A percentile compares a stretch with the other conserved stretches of the same genome.
phyloP scores from a whole-genome alignment of 1,284 basidiomycete genomes.

The Omphalotus olearius region DNA sequence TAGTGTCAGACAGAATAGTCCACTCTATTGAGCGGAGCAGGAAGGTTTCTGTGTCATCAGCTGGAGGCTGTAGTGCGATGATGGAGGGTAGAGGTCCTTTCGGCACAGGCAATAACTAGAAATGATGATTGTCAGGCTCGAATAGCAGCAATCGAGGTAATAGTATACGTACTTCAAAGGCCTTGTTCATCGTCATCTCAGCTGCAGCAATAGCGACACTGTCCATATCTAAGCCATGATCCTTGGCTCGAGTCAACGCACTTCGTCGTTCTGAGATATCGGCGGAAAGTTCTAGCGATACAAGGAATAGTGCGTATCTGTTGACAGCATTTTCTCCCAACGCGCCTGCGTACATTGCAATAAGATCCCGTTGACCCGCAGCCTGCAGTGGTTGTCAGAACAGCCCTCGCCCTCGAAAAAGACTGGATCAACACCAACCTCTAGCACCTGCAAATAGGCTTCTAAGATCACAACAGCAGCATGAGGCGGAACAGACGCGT shows the following conservation, averaged over 20 bases:
- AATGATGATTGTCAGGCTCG: slow-evolving; percentile 2
- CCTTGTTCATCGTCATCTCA: slow-evolving; percentile 71
- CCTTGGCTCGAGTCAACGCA: slow-evolving; percentile 74
- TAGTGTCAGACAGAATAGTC: slow-evolving; percentile 79
- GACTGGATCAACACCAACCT: slow-evolving; percentile 40
- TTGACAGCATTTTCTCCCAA: slow-evolving; percentile 90
- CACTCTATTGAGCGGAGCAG: slow-evolving; percentile 91
- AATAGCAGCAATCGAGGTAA: slow-evolving; percentile 4
- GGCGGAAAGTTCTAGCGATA: slow-evolving; percentile 72
- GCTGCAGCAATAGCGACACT: slow-evolving; percentile 82
- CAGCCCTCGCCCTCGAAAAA: not conserved
- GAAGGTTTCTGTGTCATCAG: slow-evolving; percentile 57
- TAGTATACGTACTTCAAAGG: slow-evolving; percentile 54
- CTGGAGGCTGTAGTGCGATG: slow-evolving; percentile 44
- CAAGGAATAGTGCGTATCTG: slow-evolving; percentile 89
- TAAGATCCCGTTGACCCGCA: slow-evolving; percentile 80
- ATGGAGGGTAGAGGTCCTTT: slow-evolving; percentile 61
- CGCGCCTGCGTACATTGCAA: slow-evolving; percentile 92
- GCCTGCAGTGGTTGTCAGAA: slow-evolving; percentile 32
- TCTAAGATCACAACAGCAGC: slow-evolving; percentile 84
- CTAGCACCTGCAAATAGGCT: slow-evolving; percentile 85
- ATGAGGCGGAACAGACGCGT: slow-evolving; percentile 65
- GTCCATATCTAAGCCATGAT: slow-evolving; percentile 81
- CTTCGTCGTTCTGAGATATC: slow-evolving; percentile 66
- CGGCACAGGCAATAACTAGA: slow-evolving; percentile 47